Conservation (phyloP, 2,329 filamentous ascomycete species). For the Rhynchosporium secalis region DNA sequence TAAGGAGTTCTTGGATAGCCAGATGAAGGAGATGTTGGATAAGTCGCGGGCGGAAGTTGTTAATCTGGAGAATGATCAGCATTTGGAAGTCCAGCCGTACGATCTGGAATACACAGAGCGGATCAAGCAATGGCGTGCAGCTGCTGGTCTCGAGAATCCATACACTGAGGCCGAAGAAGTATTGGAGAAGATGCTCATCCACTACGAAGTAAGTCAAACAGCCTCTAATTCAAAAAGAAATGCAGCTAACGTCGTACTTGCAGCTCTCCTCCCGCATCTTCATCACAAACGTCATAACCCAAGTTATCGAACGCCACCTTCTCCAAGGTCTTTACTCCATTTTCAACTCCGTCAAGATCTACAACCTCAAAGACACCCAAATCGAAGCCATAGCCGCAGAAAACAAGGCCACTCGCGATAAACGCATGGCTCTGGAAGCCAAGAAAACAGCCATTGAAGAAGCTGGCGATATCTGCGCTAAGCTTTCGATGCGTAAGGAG, state of each 20-base stretch:
- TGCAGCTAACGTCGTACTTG: background rate
- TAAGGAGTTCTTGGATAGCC: conserved; percentile 18
- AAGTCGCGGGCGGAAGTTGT: conserved; percentile 18
- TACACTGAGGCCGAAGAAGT: conserved; percentile 22
- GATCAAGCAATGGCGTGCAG: conserved; percentile 18
- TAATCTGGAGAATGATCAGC: conserved; percentile 18
- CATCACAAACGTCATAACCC: conserved; percentile 23
- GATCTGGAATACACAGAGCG: conserved; percentile 22
- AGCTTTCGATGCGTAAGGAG: conserved; percentile 22
- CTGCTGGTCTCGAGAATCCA: conserved; percentile 9
- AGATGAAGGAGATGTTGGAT: conserved; percentile 19
- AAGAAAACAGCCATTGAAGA: conserved; percentile 22
- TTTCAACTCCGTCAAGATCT: conserved; percentile 22
- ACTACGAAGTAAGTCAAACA: conserved; percentile 19
- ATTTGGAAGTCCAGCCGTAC: conserved; percentile 23
- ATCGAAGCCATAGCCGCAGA: conserved; percentile 22
- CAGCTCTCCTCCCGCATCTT: conserved; percentile 22
- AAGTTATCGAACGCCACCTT: conserved; percentile 25
- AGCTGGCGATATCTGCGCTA: conserved; percentile 22
- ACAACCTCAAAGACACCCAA: conserved; percentile 20
- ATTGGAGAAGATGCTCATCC: conserved; percentile 24
- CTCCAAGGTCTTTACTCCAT: conserved; percentile 16
- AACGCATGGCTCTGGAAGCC: conserved; percentile 12
- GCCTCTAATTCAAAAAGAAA: no score
- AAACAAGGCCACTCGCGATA: conserved; percentile 21